Base-by-base conservation (phyloP, 179 eudicot genomes). In the Nepenthes alata region DNA sequence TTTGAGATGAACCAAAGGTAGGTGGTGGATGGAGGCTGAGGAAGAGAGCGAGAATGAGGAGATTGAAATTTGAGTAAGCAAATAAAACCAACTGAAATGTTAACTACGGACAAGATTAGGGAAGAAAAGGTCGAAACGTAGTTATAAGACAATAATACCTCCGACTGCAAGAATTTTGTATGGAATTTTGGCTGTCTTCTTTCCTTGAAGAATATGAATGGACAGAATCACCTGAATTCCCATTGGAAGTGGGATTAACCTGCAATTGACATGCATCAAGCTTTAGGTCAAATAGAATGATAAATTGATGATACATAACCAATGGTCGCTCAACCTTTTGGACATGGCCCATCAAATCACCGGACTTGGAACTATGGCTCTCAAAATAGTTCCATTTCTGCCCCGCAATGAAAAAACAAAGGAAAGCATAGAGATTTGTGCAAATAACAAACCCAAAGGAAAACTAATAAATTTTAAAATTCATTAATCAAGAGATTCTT, bases 21-120 rank as follows among this genome's bases (percentile, higher is more conserved):
- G 82, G 81, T 58, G 85, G 89, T 47, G 76, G 83, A 70, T 60
- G 84, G 70, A 67, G 61, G 74, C 86, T 79, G 74, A 48, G 52
- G 48, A 65, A 48, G 57, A 59, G 57, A 58, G 59, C 55, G 35
- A 56, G 55, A 57, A 53, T 16, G 13, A 9, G 50, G 9, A 14
- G 12, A 37, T 14, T 10, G 6, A 0, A 37, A 50, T 41, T 4
- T 41, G 8, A 41, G 45, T 4, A 41, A 25, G 25, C 25, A 25
- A 25, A 25, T 25, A 25, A 25, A 25, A 25, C 25, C 25, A 25
- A 25, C 25, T 25, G 0, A 25, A 25, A 25, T 25, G 25, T 25
- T 25, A 25, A 25, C 25, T 25, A 25, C 25, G 25, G 25, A 25
- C 25, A 25, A 25, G 25, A 25, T 25, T 25, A 25, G 25, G 25